These are phyloP conservation scores for Leishmania guyanensis DNA, from an alignment of 208 protist genomes.

Conservation along the genomic window DNA sequence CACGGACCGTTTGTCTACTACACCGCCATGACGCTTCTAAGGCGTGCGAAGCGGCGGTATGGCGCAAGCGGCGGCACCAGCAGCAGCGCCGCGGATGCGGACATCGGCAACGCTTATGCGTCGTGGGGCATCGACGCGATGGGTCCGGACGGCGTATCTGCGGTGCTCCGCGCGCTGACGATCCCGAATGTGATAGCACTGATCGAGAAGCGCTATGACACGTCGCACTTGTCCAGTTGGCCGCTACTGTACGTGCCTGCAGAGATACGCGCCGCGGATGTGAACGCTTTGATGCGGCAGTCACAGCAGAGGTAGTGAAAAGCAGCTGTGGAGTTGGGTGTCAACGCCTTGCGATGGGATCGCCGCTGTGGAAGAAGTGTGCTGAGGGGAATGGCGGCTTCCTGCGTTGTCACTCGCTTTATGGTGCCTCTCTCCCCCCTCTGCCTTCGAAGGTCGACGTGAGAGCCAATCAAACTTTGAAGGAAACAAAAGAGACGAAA, in stretches of 20 bases:
- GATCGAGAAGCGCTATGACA: slow-evolving; percentile 69
- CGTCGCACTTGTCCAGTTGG: slow-evolving; percentile 63
- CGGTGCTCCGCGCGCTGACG: slow-evolving; percentile 38
- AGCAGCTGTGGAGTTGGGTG: background rate
- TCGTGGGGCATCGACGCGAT: slow-evolving; percentile 8
- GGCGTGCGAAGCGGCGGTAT: slow-evolving; percentile 44
- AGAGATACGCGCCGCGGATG: slow-evolving; percentile 61
- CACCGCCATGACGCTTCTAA: slow-evolving; percentile 66
- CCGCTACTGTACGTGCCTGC: slow-evolving; percentile 80
- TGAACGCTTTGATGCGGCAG: slow-evolving; percentile 42
- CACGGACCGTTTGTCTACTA: slow-evolving; percentile 77
- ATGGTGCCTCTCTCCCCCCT: background rate
- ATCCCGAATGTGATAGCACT: slow-evolving; percentile 57
- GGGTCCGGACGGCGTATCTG: slow-evolving; percentile 9
- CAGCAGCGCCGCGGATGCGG: slow-evolving; percentile 3
- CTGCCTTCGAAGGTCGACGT: background rate
- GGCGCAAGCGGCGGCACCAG: background rate
- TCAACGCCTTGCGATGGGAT: background rate
- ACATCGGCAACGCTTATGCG: background rate
- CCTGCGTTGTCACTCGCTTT: background rate
- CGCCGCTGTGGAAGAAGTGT: background rate
- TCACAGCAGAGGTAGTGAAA: background rate
- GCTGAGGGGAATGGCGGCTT: background rate
- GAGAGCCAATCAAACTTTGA: background rate
- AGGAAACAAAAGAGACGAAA: background rate